Conservation (phyloP, 2,329 filamentous ascomycete species). For the Aspergillus cejpii region DNA sequence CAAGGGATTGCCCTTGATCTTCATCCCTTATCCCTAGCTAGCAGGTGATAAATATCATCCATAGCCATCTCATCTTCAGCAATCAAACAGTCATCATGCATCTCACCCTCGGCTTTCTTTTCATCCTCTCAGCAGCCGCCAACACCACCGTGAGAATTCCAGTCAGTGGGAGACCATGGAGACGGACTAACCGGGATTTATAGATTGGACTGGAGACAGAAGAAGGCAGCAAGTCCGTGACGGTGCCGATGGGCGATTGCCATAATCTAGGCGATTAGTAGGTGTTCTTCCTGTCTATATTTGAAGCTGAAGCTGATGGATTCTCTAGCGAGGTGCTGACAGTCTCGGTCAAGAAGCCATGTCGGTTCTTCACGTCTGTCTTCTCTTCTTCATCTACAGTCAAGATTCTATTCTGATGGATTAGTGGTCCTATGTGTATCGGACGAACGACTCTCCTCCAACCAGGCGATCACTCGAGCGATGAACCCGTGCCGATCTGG, state of each 20-base stretch:
- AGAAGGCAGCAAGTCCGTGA: slow-evolving; percentile 4
- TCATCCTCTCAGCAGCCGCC: neutral
- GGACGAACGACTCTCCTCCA: neutral
- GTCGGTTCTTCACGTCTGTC: neutral
- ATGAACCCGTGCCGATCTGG: neutral
- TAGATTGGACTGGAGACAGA: slow-evolving; percentile 14
- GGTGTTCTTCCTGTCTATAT: neutral
- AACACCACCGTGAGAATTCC: neutral
- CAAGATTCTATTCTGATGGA: neutral
- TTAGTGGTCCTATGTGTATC: neutral
- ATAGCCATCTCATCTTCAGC: too few species aligned
- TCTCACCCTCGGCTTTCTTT: too few species aligned
- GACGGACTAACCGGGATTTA: neutral
- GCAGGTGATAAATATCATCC: neutral
- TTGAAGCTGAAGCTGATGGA: neutral
- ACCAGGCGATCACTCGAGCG: neutral
- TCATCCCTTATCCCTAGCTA: neutral
- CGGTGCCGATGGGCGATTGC: slow-evolving; percentile 8
- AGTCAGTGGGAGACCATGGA: too few species aligned
- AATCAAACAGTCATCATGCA: too few species aligned
- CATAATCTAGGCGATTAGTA: slow-evolving; percentile 9
- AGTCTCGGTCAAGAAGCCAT: neutral
- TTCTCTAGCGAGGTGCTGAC: neutral
- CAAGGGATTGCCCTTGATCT: too few species aligned
- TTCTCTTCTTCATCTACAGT: neutral